Conservation (phyloP, 495 filamentous ascomycete species). For the Extremus antarcticus region DNA sequence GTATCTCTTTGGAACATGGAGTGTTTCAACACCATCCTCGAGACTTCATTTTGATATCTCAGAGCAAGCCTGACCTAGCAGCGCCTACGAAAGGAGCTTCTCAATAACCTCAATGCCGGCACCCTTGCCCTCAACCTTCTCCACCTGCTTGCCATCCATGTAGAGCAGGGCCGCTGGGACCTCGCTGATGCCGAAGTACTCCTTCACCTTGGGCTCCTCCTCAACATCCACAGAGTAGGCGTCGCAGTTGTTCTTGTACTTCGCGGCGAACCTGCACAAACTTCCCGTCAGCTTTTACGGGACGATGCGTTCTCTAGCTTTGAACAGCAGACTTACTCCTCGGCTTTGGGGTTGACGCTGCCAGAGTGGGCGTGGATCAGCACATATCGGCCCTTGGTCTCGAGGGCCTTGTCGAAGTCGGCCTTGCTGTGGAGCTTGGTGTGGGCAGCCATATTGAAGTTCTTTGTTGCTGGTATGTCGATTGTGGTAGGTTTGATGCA, state of each 20-base stretch:
- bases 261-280: slow-evolving; percentile 13
- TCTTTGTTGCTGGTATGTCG: too few species aligned
- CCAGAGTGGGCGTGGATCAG: slow-evolving; percentile 24
- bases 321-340: slow-evolving; percentile 18
- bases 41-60: too few species aligned
- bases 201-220: slow-evolving; percentile 18
- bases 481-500: not conserved
- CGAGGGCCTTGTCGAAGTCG: slow-evolving; percentile 22
- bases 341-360: slow-evolving; percentile 13
- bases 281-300: not conserved
- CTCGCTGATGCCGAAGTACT: slow-evolving; percentile 17
- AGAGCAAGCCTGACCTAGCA: too few species aligned
- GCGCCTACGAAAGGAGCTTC: not conserved
- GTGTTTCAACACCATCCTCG: too few species aligned
- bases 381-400: slow-evolving; percentile 22
- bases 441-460: slow-evolving; percentile 10
- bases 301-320: not conserved
- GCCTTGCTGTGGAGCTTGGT: slow-evolving; percentile 23
- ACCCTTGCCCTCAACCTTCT: slow-evolving; percentile 18
- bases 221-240: slow-evolving; percentile 20
- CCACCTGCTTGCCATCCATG: slow-evolving; percentile 22
- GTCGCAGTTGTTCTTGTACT: slow-evolving; percentile 19
- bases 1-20: too few species aligned
- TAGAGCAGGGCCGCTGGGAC: slow-evolving; percentile 21
- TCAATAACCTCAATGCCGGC: not conserved